Conservation (phyloP, 2,329 filamentous ascomycete genomes). For the Phialophora tarda region DNA sequence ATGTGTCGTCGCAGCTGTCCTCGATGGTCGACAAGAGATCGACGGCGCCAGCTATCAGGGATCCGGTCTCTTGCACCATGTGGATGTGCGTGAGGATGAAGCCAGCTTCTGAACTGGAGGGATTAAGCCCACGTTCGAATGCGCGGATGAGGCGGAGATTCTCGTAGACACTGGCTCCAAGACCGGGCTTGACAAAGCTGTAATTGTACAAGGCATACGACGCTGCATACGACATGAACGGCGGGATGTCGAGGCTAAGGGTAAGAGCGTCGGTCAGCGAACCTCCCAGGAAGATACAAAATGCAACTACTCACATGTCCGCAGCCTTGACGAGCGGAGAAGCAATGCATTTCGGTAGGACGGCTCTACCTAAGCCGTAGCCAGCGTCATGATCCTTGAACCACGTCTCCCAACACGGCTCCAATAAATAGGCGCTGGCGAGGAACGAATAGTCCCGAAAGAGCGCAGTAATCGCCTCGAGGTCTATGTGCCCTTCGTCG, state of each 20-base stretch:
- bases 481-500: slow-evolving; percentile 61
- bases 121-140: slow-evolving; percentile 88
- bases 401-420: slow-evolving; percentile 83
- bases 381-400: slow-evolving; percentile 63
- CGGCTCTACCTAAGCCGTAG: slow-evolving; percentile 78
- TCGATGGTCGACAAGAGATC: slow-evolving; percentile 67
- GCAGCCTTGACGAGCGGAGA: slow-evolving; percentile 82
- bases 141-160: slow-evolving; percentile 84
- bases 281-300: slow-evolving; percentile 1
- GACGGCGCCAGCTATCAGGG: slow-evolving; percentile 74
- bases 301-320: slow-evolving; percentile 71
- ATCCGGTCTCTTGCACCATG: slow-evolving; percentile 87
- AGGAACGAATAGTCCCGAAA: slow-evolving; percentile 94
- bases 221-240: slow-evolving; percentile 85
- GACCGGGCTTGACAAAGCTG: slow-evolving; percentile 60
- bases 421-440: slow-evolving; percentile 84
- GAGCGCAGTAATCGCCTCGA: slow-evolving; percentile 80
- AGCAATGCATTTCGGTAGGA: slow-evolving; percentile 75
- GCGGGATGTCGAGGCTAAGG: slow-evolving; percentile 73
- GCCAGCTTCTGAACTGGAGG: slow-evolving; percentile 85
- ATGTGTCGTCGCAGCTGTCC: slow-evolving; percentile 14
- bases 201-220: slow-evolving; percentile 70
- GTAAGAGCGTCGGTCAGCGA: slow-evolving; percentile 30
- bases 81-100: slow-evolving; percentile 96
- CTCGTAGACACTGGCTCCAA: slow-evolving; percentile 50